Base-by-base conservation (phyloP, 1,284 basidiomycete genomes). In the Cutaneotrichosporon arboriforme region DNA sequence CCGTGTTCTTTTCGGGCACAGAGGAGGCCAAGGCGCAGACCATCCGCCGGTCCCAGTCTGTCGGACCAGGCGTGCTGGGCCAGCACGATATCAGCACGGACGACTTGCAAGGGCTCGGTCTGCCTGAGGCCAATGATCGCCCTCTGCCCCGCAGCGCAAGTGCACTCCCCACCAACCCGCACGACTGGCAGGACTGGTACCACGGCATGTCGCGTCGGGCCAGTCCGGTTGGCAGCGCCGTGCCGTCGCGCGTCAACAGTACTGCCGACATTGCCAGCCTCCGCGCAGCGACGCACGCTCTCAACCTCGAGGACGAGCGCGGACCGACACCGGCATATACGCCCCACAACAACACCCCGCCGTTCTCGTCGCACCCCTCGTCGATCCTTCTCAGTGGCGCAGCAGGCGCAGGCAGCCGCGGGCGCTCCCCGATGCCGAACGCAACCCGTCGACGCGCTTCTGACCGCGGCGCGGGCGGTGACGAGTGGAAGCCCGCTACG, bases 1-100 rank as follows among this genome's bases (percentile, higher is more conserved):
- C 83, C 37, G 81, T 84, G 5, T 85, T 88, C 72, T 97, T 92
- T 71, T 80, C 81, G 50, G 87, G 81, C 1, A 53, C 65, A 9
- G 60, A 63, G 20, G 52, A 55, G 8, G 61, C 63, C n/a, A 52
- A 54, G 17, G 62, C 64, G 1, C 49, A 61, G 20, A 63, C 59
- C 1, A 56, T 58, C 10, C 76, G 82, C 9, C 80, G 90, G 8
- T 81, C 86, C 4, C 78, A 83, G 4, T 96, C 92, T 0, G 79
- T 94, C 37, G 90, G 88, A 0, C 90, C 90, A 0, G 87, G 88
- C 0, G 55, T 63, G 4, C 62, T 69, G 4, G 65, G 75, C 17
- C 67, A 79, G 46, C 62, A 57, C 50, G 68, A 70, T 37, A 54
- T 66, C 8, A 66, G 68, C 34, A 65, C 69, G n/a, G 69, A 70